Conservation (phyloP, 805 yeast genomes). For the Barnettozyma siamensis region DNA sequence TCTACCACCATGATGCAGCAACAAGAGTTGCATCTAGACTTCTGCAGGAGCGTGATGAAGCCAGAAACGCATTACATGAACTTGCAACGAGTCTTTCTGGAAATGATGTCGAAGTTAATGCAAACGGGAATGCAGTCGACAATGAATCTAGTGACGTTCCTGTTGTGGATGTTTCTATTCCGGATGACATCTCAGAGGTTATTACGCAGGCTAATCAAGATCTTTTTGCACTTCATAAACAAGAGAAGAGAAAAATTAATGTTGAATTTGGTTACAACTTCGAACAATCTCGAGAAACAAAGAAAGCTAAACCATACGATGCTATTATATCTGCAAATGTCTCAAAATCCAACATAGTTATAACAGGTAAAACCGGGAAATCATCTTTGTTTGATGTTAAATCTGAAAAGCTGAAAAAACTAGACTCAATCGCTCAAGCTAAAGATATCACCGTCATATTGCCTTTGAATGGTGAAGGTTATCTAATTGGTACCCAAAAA, state of each 20-base stretch:
- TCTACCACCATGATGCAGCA: slow-evolving; percentile 89
- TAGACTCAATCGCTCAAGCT: slow-evolving; percentile 10
- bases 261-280: slow-evolving; percentile 11
- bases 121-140: too few relatives aligned
- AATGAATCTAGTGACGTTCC: slow-evolving; percentile 1
- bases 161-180: slow-evolving; percentile 5
- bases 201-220: slow-evolving; percentile 15
- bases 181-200: slow-evolving; percentile 3
- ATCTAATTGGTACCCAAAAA: slow-evolving; percentile 11
- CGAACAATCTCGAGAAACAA: slow-evolving; percentile 1
- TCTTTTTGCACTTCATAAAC: slow-evolving; percentile 18
- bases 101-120: not conserved
- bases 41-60: slow-evolving; percentile 70
- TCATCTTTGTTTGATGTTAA: slow-evolving; percentile 10
- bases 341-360: slow-evolving; percentile 5
- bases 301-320: slow-evolving; percentile 16
- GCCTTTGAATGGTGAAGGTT: slow-evolving; percentile 4
- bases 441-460: slow-evolving; percentile 12
- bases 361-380: slow-evolving; percentile 17
- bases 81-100: slow-evolving; percentile 38
- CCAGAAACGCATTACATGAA: slow-evolving; percentile 56
- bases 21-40: slow-evolving; percentile 75
- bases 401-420: slow-evolving; percentile 9
- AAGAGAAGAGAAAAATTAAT: slow-evolving; percentile 20
- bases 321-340: slow-evolving; percentile 5